Evolutionary conservation across 2,329 filamentous ascomycete genomes (phyloP), one percentile per base, ranked within the genome.

Genomic region (Botrytis fabae): DNA sequence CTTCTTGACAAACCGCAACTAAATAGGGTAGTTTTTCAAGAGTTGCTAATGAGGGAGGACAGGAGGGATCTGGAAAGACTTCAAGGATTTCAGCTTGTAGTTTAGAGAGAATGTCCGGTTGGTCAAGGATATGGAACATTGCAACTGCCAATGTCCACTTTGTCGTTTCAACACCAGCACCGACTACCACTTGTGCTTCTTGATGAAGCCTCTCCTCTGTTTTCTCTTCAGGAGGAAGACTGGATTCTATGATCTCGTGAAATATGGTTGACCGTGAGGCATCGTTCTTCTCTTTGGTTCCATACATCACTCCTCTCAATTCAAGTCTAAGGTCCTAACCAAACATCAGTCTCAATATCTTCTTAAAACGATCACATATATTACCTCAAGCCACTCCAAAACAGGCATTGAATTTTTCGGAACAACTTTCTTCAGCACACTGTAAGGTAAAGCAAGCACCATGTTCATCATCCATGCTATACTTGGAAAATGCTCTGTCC

Each of bases 131-230:
- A 78, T 83, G 74, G 76, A 80, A 85, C 14, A 80, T 78, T 8
- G 80, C 76, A 10, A 82, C 73, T 4, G 79, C 74, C 14, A 85
- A 76, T 0, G 80, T 77, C 75, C 79, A 80, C 14, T 78, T 78
- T 0, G 80, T 81, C 0, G 83, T 85, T 51, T 83, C 80, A n/a
- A 80, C 81, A 2, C 82, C 84, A 8, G 83, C 84, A 28, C 70
- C 64, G 1, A 77, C 78, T 9, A 81, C 78, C 1, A 83, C 62
- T 60, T 75, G 72, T 32, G 68, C 80, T 25, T 85, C 83, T 5
- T 80, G 76, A 8, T 75, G 75, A 10, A 84, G 75, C 0, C 83
- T 78, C 1, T 66, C 32, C 1, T 77, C 46, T 0, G 78, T 75
- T 74, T 83, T 84, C 48, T 84, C 83, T 8, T 76, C 46, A 1